Evolutionary conservation across 257 asterid species (phyloP).

Genomic region (Przewalskia tangutica): DNA sequence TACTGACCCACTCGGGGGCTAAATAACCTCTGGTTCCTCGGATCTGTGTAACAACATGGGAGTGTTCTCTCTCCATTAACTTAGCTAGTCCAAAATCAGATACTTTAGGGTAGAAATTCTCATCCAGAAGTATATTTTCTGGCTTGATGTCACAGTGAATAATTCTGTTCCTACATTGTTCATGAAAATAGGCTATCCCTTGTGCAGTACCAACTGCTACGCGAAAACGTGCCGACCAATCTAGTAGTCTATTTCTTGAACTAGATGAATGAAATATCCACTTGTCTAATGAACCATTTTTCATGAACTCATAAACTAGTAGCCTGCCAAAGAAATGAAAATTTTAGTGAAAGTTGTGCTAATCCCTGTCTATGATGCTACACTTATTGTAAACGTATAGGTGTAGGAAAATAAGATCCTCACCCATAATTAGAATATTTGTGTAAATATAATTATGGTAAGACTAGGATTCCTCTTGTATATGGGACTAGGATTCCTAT

Average conservation of each 20-base stretch:
- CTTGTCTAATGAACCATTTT: conserved; percentile 75
- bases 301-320: conserved; percentile 81
- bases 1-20: conserved; percentile 88
- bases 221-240: conserved; percentile 65
- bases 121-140: conserved; percentile 72
- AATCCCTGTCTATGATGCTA: not conserved
- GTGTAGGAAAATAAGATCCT: too few relatives aligned
- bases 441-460: too few relatives aligned
- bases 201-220: conserved; percentile 79
- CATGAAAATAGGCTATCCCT: conserved; percentile 84
- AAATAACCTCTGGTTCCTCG: conserved; percentile 83
- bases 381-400: too few relatives aligned
- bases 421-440: too few relatives aligned
- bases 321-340: conserved; percentile 39
- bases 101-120: conserved; percentile 65
- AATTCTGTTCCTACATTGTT: conserved; percentile 73
- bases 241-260: conserved; percentile 35
- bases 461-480: too few relatives aligned
- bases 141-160: conserved; percentile 89
- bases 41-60: conserved; percentile 71
- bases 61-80: conserved; percentile 80
- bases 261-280: conserved; percentile 63
- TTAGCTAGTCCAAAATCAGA: conserved; percentile 90
- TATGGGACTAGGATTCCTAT: too few relatives aligned
- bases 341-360: not conserved